Percentiles rank a stretch among this genome's conserved stretches.
Conservation (phyloP, 129 eudicot genomes). For the Oenanthe sinensis region DNA sequence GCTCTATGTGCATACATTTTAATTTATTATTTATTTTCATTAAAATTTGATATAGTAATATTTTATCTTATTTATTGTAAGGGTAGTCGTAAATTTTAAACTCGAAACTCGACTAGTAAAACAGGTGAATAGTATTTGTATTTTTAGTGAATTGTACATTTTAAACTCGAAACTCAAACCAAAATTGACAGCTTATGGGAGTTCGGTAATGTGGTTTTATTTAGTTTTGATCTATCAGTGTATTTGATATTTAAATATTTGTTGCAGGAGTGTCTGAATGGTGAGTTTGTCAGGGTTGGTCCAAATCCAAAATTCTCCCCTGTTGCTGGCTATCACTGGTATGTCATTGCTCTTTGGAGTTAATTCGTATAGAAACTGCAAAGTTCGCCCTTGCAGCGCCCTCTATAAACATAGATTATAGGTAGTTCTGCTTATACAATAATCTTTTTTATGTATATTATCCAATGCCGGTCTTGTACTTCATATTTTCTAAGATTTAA, state of each 20-base stretch:
- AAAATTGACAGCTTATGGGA: not conserved
- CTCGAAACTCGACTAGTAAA: too few species aligned
- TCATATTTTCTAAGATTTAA: not conserved
- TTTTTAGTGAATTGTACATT: too few species aligned
- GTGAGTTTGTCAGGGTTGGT: slow-evolving; percentile 97
- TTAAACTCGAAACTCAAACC: not conserved
- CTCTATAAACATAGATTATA: not conserved
- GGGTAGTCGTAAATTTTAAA: too few species aligned
- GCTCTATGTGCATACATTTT: not conserved
- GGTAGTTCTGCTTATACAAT: not conserved
- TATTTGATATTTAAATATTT: slow-evolving; percentile 8
- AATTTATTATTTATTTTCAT: too few species aligned
- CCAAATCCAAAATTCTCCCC: slow-evolving; percentile 90
- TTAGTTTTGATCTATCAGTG: not conserved
- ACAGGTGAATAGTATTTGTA: too few species aligned
- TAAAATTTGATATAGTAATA: too few species aligned
- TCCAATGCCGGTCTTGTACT: not conserved
- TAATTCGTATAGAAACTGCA: not conserved
- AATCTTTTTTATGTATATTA: not conserved
- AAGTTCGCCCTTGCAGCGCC: not conserved
- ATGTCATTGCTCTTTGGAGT: slow-evolving; percentile 5
- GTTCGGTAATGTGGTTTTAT: not conserved
- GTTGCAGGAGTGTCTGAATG: slow-evolving; percentile 82
- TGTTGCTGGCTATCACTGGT: slow-evolving; percentile 98
- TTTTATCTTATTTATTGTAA: too few species aligned